Conservation (phyloP, 352 stramenopile genomes). For the Pythium aristosporum region DNA sequence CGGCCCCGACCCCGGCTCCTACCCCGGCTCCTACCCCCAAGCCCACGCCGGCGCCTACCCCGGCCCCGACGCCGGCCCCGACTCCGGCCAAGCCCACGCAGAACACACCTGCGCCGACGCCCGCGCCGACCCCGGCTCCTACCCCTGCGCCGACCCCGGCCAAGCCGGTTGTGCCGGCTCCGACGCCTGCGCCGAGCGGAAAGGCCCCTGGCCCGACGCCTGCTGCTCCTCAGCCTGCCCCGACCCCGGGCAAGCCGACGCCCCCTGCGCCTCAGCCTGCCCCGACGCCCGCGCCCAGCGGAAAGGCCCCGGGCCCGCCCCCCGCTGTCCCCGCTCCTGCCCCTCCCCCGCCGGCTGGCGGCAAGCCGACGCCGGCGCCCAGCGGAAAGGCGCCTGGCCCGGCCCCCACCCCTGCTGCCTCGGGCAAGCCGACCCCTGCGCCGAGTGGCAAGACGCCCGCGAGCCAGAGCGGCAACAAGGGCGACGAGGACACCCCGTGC, state of each 20-base stretch:
- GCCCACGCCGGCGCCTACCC: conserved; percentile 20
- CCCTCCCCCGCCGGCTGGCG: not conserved
- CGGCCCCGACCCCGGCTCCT: not conserved
- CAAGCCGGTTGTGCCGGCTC: no score
- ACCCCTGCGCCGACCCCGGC: not conserved
- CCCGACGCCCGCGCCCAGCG: not conserved
- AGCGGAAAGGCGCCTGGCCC: not conserved
- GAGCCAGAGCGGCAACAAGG: not conserved
- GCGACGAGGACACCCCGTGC: conserved; percentile 28
- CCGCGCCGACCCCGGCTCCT: conserved; percentile 1
- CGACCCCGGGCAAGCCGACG: not conserved
- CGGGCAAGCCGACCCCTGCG: not conserved
- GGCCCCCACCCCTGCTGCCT: conserved; percentile 1
- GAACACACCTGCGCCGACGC: conserved; percentile 15
- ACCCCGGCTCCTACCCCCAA: not conserved
- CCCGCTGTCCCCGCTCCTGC: conserved; percentile 11
- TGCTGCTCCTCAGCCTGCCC: conserved; percentile 1
- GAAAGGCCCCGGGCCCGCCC: conserved; percentile 8
- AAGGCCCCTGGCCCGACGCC: conserved; percentile 8
- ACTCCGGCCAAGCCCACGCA: conserved; percentile 2
- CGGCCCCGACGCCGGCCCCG: not conserved
- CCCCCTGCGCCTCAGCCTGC: no score
- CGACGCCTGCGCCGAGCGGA: not conserved
- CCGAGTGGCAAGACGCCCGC: no score
- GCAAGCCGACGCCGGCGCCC: not conserved